These are phyloP conservation scores for Pichia insulana DNA, from an alignment of 805 yeast species.

Conservation along the genomic window DNA sequence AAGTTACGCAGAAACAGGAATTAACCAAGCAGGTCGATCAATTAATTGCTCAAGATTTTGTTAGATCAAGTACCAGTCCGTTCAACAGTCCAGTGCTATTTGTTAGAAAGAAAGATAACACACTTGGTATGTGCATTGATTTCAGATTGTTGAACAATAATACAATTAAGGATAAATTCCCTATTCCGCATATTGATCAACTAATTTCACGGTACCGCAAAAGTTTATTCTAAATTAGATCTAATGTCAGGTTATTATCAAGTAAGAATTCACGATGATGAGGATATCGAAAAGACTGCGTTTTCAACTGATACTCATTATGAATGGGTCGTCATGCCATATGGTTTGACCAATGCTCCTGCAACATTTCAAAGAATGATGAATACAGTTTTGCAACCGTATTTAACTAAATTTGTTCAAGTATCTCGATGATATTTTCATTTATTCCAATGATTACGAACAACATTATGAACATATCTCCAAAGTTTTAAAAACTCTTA, in stretches of 20 bases:
- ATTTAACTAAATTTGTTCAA: background rate
- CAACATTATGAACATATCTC: background rate
- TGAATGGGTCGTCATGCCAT: constrained; percentile 22
- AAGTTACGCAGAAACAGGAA: background rate
- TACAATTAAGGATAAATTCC: constrained; percentile 14
- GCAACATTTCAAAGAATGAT: constrained; percentile 13
- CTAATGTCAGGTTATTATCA: constrained; percentile 15
- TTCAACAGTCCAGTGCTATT: constrained; percentile 13
- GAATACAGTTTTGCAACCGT: background rate
- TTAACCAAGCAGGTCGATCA: background rate
- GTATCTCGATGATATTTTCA: constrained; percentile 3
- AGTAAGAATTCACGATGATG: constrained; percentile 7
- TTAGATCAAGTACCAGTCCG: constrained; percentile 7
- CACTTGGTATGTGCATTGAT: constrained; percentile 15
- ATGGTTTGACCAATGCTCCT: constrained; percentile 23
- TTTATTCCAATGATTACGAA: background rate
- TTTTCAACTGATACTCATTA: constrained; percentile 13
- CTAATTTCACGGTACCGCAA: constrained; percentile 3
- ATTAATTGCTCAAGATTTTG: constrained; percentile 1
- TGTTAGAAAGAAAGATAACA: constrained; percentile 15
- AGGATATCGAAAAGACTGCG: constrained; percentile 16
- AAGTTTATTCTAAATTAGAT: constrained; percentile 14
- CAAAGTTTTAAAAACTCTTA: background rate
- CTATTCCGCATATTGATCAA: constrained; percentile 16
- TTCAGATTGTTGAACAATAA: constrained; percentile 12